Evolutionary conservation across 2,329 filamentous ascomycete genomes (phyloP).

Genomic region (Fusarium phyllophilum): DNA sequence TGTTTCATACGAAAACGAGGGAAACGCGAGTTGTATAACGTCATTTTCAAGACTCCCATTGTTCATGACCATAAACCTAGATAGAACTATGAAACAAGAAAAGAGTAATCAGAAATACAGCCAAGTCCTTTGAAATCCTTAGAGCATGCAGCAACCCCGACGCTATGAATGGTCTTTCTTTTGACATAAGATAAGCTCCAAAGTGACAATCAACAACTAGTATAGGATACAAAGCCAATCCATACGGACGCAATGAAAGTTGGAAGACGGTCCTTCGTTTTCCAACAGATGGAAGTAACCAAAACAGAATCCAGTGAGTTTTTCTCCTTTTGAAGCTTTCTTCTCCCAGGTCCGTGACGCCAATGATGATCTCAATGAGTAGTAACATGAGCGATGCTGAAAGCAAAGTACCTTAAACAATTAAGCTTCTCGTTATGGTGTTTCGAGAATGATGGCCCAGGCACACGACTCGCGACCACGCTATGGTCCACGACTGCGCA

Average conservation of each 20-base stretch:
- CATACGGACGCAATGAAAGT: slow-evolving; percentile 18
- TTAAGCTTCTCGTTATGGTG: slow-evolving; percentile 9
- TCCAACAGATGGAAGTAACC: background rate
- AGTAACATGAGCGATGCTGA: slow-evolving; percentile 19
- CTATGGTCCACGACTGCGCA: slow-evolving; percentile 48
- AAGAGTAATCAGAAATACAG: slow-evolving; percentile 9
- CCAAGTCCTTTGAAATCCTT: slow-evolving; percentile 14
- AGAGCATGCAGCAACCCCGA: slow-evolving; percentile 37
- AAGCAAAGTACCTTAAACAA: background rate
- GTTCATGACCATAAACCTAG: slow-evolving; percentile 38
- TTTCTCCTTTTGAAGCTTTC: background rate
- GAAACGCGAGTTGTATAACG: slow-evolving; percentile 12
- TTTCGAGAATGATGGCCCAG: slow-evolving; percentile 35
- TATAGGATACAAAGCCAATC: slow-evolving; percentile 28
- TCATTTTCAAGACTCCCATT: slow-evolving; percentile 37
- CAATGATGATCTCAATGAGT: slow-evolving; percentile 30
- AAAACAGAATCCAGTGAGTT: background rate
- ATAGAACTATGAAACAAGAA: slow-evolving; percentile 28
- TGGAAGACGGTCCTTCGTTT: background rate
- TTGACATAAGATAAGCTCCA: slow-evolving; percentile 19
- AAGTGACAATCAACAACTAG: slow-evolving; percentile 17
- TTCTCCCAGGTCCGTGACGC: slow-evolving; percentile 31
- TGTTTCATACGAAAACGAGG: background rate
- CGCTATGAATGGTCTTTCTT: slow-evolving; percentile 43
- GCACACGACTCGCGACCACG: slow-evolving; percentile 33